Conservation (phyloP, 2,329 filamentous ascomycete species). For the Stagonosporopsis vannaccii region DNA sequence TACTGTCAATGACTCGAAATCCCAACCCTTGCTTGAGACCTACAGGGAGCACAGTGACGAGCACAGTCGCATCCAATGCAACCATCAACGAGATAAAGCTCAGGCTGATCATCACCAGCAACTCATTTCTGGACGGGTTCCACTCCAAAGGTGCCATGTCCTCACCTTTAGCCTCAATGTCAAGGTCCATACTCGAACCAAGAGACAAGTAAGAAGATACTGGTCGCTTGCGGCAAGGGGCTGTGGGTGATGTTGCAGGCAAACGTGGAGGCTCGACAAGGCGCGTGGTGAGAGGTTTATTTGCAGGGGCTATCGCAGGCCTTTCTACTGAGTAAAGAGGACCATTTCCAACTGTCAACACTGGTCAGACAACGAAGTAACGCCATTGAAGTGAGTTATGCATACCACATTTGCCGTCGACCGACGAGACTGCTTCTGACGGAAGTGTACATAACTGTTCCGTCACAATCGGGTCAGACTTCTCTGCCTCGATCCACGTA, state of each 20-base stretch:
- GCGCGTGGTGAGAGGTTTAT: background rate
- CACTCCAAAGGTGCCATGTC: slow-evolving; percentile 4
- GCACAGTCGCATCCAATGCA: slow-evolving; percentile 40
- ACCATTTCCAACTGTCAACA: background rate
- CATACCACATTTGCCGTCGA: slow-evolving; percentile 6
- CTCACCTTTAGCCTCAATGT: slow-evolving; percentile 25
- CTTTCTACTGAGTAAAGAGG: slow-evolving; percentile 3
- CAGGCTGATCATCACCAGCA: slow-evolving; percentile 41
- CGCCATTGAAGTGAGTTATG: background rate
- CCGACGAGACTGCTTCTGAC: background rate
- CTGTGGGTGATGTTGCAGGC: background rate
- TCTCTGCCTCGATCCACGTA: slow-evolving; percentile 6
- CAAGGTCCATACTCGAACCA: slow-evolving; percentile 8
- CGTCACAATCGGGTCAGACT: background rate
- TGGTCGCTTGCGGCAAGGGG: slow-evolving; percentile 1
- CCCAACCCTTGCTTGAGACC: background rate
- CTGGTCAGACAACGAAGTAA: slow-evolving; percentile 3
- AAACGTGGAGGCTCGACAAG: background rate
- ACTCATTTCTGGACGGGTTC: slow-evolving; percentile 26
- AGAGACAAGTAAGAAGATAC: slow-evolving; percentile 6
- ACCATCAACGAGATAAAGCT: slow-evolving; percentile 40
- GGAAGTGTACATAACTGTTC: background rate
- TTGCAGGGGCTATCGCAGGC: slow-evolving; percentile 1
- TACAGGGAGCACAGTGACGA: slow-evolving; percentile 40
- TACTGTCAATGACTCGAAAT: background rate